Evolutionary conservation across 2,329 filamentous ascomycete genomes (phyloP).

Genomic region (Beauveria brongniartii): DNA sequence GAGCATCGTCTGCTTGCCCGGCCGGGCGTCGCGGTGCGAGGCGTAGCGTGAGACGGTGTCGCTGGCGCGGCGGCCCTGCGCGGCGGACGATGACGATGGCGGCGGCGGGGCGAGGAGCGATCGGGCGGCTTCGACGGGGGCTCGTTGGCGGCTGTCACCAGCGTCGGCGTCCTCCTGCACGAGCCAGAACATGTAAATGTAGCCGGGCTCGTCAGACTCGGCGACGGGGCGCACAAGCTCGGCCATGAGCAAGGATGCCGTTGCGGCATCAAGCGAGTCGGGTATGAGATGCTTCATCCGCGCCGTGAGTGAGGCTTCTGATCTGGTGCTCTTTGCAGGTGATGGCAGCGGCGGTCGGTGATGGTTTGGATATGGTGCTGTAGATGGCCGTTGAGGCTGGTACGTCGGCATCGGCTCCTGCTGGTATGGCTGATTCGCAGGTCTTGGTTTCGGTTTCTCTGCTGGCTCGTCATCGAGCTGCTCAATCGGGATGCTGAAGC

Average conservation of each 20-base stretch:
- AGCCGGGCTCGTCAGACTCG: constrained; percentile 72
- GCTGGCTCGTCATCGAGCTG: constrained; percentile 27
- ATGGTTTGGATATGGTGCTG: constrained; percentile 17
- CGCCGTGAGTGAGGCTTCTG: constrained; percentile 24
- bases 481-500: constrained; percentile 42
- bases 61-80: constrained; percentile 43
- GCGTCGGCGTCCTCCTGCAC: constrained; percentile 46
- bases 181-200: constrained; percentile 99
- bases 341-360: constrained; percentile 19
- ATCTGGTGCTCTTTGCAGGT: constrained; percentile 23
- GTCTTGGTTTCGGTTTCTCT: constrained; percentile 10
- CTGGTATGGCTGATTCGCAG: constrained; percentile 7
- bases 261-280: constrained; percentile 54
- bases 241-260: constrained; percentile 60
- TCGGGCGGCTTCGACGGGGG: constrained; percentile 50
- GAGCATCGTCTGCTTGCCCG: constrained; percentile 44
- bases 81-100: constrained; percentile 22
- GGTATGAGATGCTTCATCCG: constrained; percentile 54
- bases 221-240: constrained; percentile 63
- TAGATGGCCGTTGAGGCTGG: constrained; percentile 14
- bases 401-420: constrained; percentile 18
- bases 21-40: constrained; percentile 3
- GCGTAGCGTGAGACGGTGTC: constrained; percentile 48
- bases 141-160: constrained; percentile 29
- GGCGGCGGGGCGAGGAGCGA: constrained; percentile 48